Percentiles rank a stretch among this genome's conserved stretches.
These are phyloP conservation scores for Acacia crassicarpa DNA, from an alignment of 306 rosid species.

Conservation along the genomic window DNA sequence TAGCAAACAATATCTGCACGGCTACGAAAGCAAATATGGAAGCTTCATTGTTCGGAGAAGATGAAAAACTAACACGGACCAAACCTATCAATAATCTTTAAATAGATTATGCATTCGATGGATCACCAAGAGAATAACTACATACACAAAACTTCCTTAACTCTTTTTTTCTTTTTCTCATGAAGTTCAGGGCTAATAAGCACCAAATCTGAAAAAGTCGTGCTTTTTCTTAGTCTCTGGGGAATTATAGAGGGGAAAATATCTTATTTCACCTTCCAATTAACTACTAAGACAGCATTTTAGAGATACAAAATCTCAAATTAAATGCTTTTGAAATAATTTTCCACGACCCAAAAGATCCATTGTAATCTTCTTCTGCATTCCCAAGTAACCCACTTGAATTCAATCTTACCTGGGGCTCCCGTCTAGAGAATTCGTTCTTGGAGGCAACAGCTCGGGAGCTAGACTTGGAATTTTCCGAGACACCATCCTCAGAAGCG, in stretches of 20 bases:
- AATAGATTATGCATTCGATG: background rate
- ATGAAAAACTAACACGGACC: background rate
- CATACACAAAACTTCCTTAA: too few relatives aligned
- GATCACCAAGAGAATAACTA: background rate
- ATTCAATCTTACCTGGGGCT: slow-evolving; percentile 31
- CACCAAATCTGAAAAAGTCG: background rate
- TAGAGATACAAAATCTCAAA: background rate
- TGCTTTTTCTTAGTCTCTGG: background rate
- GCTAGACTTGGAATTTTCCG: slow-evolving; percentile 30
- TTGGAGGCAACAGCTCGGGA: background rate
- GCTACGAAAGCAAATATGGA: background rate
- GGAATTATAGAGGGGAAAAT: background rate
- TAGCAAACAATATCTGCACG: background rate
- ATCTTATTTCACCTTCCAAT: background rate
- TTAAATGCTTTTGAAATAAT: background rate
- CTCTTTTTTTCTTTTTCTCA: background rate
- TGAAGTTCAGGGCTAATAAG: background rate
- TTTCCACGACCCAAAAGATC: background rate
- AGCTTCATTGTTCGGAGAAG: background rate
- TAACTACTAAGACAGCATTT: background rate
- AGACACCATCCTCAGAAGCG: slow-evolving; percentile 24
- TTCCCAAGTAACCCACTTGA: background rate
- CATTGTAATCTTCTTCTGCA: background rate
- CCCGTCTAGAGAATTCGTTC: background rate
- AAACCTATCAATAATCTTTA: background rate